A percentile compares a stretch with the other conserved stretches of the same genome.
phyloP scores from a whole-genome alignment of 2,329 filamentous ascomycete genomes.

The Cadophora sp. region DNA sequence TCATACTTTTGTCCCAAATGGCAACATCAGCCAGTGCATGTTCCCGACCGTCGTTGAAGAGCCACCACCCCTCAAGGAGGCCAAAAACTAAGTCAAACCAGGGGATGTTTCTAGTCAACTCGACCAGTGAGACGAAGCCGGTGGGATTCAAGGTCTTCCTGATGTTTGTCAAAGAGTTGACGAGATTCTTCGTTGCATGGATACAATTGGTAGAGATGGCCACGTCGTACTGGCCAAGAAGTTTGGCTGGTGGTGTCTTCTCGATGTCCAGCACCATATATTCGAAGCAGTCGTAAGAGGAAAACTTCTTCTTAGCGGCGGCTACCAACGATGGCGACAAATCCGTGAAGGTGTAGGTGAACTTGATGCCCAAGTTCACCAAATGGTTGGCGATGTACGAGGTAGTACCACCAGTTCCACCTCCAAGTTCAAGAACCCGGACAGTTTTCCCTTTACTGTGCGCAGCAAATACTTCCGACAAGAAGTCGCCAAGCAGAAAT shows the following conservation, averaged over 20 bases:
- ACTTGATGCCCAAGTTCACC: conserved; percentile 34
- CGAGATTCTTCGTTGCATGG: conserved; percentile 37
- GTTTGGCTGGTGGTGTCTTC: conserved; percentile 22
- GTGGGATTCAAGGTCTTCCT: conserved; percentile 27
- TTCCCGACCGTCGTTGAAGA: conserved; percentile 37
- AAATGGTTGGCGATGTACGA: conserved; percentile 38
- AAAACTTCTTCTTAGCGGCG: conserved; percentile 33
- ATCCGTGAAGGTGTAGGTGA: conserved; percentile 54
- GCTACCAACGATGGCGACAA: conserved; percentile 46
- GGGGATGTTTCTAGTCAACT: conserved; percentile 35
- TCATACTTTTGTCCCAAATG: conserved; percentile 29
- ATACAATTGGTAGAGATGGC: conserved; percentile 39
- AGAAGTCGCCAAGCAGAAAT: conserved; percentile 25
- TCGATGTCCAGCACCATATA: conserved; percentile 32
- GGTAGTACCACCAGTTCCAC: conserved; percentile 53
- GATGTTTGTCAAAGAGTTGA: conserved; percentile 25
- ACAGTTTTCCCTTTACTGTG: conserved; percentile 28
- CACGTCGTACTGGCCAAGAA: conserved; percentile 31
- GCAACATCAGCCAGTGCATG: conserved; percentile 32
- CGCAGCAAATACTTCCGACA: conserved; percentile 18
- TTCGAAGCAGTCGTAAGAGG: not conserved
- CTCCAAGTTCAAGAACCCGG: conserved; percentile 53
- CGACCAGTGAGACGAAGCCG: conserved; percentile 36
- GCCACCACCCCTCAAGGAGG: conserved; percentile 44
- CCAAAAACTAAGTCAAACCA: conserved; percentile 43